Conservation (phyloP, 163 green algal genomes). For the Chlamydomonas reinhardtii region DNA sequence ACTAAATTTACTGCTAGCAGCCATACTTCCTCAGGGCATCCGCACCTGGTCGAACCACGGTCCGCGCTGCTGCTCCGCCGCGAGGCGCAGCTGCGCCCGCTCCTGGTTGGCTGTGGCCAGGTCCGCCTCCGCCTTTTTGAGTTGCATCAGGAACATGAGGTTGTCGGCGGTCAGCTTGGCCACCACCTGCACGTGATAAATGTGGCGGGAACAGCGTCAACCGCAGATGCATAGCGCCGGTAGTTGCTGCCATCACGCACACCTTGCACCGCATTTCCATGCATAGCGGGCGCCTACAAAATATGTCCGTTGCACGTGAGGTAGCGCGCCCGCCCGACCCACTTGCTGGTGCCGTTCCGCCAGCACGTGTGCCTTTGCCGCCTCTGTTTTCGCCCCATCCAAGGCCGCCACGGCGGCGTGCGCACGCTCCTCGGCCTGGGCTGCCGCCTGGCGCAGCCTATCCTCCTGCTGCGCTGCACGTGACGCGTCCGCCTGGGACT, state of each 20-base stretch:
- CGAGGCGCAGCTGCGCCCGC: conserved; percentile 61
- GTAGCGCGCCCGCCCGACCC: no score
- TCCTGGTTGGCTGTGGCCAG: conserved; percentile 53
- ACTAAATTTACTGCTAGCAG: no score
- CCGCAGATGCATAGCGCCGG: no score
- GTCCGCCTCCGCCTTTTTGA: conserved; percentile 68
- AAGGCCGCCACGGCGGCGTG: not conserved
- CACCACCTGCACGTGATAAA: conserved; percentile 59
- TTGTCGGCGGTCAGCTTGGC: conserved; percentile 82
- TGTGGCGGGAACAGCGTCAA: no score
- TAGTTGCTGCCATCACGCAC: no score
- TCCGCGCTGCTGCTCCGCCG: conserved; percentile 72
- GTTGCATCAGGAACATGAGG: conserved; percentile 78
- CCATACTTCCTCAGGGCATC: no score
- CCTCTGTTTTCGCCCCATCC: conserved; percentile 17
- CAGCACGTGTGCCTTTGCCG: conserved; percentile 24
- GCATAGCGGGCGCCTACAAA: no score
- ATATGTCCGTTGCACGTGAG: no score
- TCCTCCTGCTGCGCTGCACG: not conserved
- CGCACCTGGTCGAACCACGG: conserved; percentile 83
- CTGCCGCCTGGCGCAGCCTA: not conserved
- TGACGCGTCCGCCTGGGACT: conserved; percentile 26
- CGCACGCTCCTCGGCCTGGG: conserved; percentile 34
- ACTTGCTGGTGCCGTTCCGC: conserved; percentile 46
- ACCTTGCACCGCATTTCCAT: no score